phyloP scores from a whole-genome alignment of 2,329 filamentous ascomycete genomes.

The Graphium sp. region DNA sequence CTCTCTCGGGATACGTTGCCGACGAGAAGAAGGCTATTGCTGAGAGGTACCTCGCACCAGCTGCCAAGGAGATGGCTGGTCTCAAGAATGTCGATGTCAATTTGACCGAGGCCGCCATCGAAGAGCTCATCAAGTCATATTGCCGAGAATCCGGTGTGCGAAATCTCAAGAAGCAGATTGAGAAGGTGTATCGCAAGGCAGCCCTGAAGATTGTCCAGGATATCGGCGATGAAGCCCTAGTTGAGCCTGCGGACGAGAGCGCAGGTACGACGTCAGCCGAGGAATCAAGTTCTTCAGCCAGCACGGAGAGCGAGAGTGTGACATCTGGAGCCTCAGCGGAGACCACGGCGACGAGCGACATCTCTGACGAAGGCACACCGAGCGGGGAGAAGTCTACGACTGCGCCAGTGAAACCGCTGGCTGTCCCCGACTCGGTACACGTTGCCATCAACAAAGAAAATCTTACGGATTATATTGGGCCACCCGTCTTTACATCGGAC shows the following conservation, averaged over 20 bases:
- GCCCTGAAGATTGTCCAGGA: constrained; percentile 95
- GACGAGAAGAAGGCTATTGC: constrained; percentile 99
- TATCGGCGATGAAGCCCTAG: constrained; percentile 66
- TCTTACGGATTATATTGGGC: constrained; percentile 90
- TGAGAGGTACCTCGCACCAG: constrained; percentile 77
- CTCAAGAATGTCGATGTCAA: constrained; percentile 80
- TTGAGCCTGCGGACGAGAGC: constrained; percentile 40
- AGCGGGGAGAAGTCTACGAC: constrained; percentile 51
- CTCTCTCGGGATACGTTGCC: constrained; percentile 87
- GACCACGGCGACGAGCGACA: constrained; percentile 9
- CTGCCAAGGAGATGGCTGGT: constrained; percentile 86
- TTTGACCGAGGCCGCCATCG: constrained; percentile 74
- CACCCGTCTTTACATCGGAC: constrained; percentile 89
- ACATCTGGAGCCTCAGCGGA: constrained; percentile 11
- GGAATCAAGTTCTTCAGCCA: constrained; percentile 4
- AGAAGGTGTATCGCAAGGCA: constrained; percentile 96
- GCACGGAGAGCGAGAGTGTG: constrained; percentile 9
- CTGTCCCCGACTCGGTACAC: constrained; percentile 75
- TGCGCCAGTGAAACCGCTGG: constrained; percentile 56
- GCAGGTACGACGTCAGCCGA: constrained; percentile 1
- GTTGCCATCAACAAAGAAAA: constrained; percentile 78
- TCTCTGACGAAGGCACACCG: constrained; percentile 1
- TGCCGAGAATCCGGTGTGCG: constrained; percentile 93
- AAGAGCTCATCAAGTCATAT: constrained; percentile 96
- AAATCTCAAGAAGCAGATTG: constrained; percentile 98